A percentile compares a stretch with the other conserved stretches of the same genome.
Conservation (phyloP, 768 basidiomycete genomes). For the Dacryopinax spathularia region DNA sequence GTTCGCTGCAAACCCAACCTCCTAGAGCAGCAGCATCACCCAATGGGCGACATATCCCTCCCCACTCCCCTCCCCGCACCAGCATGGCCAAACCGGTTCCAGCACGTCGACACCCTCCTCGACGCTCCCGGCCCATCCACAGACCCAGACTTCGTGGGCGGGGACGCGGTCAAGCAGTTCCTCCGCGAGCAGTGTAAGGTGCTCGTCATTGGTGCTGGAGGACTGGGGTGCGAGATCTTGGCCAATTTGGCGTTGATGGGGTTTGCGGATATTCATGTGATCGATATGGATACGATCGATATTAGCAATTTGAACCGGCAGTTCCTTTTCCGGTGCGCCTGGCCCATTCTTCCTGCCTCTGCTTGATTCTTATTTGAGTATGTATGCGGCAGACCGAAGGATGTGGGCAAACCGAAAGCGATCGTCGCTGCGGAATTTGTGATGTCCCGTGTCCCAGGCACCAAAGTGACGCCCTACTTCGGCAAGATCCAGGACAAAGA, state of each 20-base stretch:
- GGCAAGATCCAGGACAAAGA: slow-evolving; percentile 98
- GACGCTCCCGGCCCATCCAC: slow-evolving; percentile 82
- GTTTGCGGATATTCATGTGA: slow-evolving; percentile 97
- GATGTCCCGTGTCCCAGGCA: slow-evolving; percentile 90
- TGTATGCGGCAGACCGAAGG: slow-evolving; percentile 55
- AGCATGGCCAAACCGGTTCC: slow-evolving; percentile 53
- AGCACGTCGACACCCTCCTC: slow-evolving; percentile 74
- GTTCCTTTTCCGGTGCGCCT: slow-evolving; percentile 78
- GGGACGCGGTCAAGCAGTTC: slow-evolving; percentile 74
- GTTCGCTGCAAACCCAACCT: not conserved
- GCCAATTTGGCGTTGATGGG: slow-evolving; percentile 91
- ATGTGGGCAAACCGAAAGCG: slow-evolving; percentile 91
- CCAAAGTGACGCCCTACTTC: slow-evolving; percentile 94
- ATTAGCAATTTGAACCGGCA: slow-evolving; percentile 97
- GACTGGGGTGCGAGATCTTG: slow-evolving; percentile 90
- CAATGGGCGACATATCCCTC: not conserved
- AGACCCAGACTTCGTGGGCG: slow-evolving; percentile 61
- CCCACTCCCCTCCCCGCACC: not conserved
- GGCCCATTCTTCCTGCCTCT: not conserved
- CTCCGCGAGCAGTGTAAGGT: slow-evolving; percentile 75
- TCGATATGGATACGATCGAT: slow-evolving; percentile 99
- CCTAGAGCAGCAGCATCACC: not conserved
- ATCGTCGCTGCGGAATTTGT: slow-evolving; percentile 89
- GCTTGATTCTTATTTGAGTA: not conserved
- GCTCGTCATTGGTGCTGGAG: slow-evolving; percentile 94